phyloP scores from a whole-genome alignment of 2,329 filamentous ascomycete species.

The Beauveria scarabaeidicola region DNA sequence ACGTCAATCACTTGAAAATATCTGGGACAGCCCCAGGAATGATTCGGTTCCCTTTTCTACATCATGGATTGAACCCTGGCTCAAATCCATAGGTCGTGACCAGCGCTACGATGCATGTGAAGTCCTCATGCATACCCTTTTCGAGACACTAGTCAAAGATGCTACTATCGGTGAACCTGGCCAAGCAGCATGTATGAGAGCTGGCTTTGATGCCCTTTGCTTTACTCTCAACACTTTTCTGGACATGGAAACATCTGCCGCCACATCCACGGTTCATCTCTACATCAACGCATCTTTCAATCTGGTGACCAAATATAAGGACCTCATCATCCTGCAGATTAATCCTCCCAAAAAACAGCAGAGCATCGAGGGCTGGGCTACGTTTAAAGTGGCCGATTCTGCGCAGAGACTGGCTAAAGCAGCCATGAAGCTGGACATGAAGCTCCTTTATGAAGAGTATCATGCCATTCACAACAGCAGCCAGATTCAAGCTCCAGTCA shows the following conservation, averaged over 20 bases:
- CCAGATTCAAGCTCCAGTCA: slow-evolving; percentile 57
- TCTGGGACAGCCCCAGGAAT: slow-evolving; percentile 32
- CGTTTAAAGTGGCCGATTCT: slow-evolving; percentile 33
- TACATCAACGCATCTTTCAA: slow-evolving; percentile 59
- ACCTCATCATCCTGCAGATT: slow-evolving; percentile 42
- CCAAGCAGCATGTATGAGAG: slow-evolving; percentile 52
- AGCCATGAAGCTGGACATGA: slow-evolving; percentile 40
- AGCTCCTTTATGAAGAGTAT: slow-evolving; percentile 33
- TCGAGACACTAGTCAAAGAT: slow-evolving; percentile 54
- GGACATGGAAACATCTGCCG: slow-evolving; percentile 33
- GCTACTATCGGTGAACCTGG: slow-evolving; percentile 46
- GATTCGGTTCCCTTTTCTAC: slow-evolving; percentile 55
- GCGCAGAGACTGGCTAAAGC: slow-evolving; percentile 43
- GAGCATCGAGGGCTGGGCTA: slow-evolving; percentile 28
- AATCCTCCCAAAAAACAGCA: slow-evolving; percentile 17
- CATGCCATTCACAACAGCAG: slow-evolving; percentile 53
- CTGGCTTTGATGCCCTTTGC: slow-evolving; percentile 53
- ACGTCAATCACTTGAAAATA: slow-evolving; percentile 46
- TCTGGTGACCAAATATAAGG: slow-evolving; percentile 53
- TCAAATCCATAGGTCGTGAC: slow-evolving; percentile 65
- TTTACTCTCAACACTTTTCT: slow-evolving; percentile 50
- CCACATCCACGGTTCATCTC: slow-evolving; percentile 46
- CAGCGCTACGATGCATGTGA: slow-evolving; percentile 75
- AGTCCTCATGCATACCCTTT: slow-evolving; percentile 65
- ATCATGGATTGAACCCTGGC: slow-evolving; percentile 70